Percentiles rank a stretch among this genome's conserved stretches.
phyloP scores from a whole-genome alignment of 176 grass and related monocot species.

The Eremochloa ophiuroides region DNA sequence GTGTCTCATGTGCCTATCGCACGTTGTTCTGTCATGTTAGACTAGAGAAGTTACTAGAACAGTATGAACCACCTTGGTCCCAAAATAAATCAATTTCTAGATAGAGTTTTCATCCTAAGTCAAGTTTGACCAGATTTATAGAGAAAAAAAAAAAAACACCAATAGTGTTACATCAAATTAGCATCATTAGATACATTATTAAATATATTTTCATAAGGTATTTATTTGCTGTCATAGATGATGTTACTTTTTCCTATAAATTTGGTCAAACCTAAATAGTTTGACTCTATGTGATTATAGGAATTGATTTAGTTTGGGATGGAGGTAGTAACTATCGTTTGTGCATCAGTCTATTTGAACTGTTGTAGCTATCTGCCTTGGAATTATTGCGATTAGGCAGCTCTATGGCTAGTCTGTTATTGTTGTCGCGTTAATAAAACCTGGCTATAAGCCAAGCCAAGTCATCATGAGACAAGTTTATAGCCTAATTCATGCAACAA shows the following conservation, averaged over 20 bases:
- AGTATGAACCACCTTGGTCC: neutral
- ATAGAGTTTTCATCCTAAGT: neutral
- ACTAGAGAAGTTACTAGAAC: neutral
- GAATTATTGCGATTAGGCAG: slow-evolving; percentile 28
- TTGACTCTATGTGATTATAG: neutral
- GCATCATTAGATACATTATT: neutral
- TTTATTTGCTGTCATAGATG: neutral
- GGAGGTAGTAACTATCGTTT: neutral
- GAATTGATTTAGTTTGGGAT: neutral
- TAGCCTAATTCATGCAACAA: too few species aligned
- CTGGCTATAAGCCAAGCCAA: too few species aligned
- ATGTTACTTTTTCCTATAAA: neutral
- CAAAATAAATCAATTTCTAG: neutral
- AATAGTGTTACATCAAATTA: neutral
- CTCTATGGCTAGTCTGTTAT: neutral
- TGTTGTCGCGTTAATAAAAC: too few species aligned
- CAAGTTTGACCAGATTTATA: neutral
- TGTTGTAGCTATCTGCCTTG: neutral
- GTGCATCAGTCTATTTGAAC: neutral
- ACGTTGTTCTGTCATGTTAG: neutral
- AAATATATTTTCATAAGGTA: neutral
- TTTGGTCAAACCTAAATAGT: neutral
- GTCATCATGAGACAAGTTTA: too few species aligned
- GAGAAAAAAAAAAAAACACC: neutral
- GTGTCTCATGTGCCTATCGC: neutral